Conservation (phyloP, 192 early-diverging fungal genomes). For the Pilaira anomala region DNA sequence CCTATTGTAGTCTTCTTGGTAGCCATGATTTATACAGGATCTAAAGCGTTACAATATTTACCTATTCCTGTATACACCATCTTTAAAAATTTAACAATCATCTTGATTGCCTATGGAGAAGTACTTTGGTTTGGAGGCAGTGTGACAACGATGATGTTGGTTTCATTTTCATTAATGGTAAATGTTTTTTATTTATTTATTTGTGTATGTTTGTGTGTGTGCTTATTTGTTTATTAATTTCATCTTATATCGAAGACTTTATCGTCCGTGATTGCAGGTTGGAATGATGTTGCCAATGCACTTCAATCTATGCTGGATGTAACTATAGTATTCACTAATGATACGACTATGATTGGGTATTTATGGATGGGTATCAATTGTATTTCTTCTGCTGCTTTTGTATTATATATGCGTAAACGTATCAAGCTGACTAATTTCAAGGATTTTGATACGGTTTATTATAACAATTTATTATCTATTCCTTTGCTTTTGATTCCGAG, state of each 20-base stretch:
- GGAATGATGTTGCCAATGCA: conserved; percentile 56
- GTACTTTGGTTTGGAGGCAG: conserved; percentile 72
- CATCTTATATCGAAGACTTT: conserved; percentile 40
- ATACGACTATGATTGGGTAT: conserved; percentile 55
- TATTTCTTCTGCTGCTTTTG: conserved; percentile 77
- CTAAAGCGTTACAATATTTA: conserved; percentile 86
- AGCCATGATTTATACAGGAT: conserved; percentile 94
- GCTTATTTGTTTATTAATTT: not conserved
- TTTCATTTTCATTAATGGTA: conserved; percentile 78
- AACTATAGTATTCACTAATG: not conserved
- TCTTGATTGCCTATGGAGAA: conserved; percentile 91
- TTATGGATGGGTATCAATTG: conserved; percentile 92
- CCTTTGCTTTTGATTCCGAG: conserved; percentile 71
- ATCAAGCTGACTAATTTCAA: conserved; percentile 86
- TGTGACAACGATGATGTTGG: conserved; percentile 75
- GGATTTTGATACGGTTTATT: conserved; percentile 96
- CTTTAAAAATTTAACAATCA: conserved; percentile 97
- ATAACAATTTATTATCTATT: conserved; percentile 89
- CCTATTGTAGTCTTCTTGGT: conserved; percentile 79
- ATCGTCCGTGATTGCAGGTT: conserved; percentile 82
- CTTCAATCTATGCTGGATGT: conserved; percentile 9
- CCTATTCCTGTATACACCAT: conserved; percentile 92
- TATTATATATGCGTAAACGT: conserved; percentile 85
- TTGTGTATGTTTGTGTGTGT: too few relatives aligned
- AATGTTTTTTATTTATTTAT: not conserved